Evolutionary conservation across 495 filamentous ascomycete genomes (phyloP).

Genomic region (Glonium stellatum): DNA sequence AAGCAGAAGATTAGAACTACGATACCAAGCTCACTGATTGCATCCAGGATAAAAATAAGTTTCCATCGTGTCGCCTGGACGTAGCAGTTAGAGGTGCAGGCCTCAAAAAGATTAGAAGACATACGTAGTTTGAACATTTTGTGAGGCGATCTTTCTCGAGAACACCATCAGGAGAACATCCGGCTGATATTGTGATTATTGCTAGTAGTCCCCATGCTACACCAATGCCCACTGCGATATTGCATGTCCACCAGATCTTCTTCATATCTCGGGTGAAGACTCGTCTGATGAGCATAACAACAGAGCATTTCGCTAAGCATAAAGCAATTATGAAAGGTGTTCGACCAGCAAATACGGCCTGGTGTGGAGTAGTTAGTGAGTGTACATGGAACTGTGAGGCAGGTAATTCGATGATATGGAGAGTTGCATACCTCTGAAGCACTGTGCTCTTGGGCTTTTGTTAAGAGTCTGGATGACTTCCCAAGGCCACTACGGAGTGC

Average conservation of each 20-base stretch:
- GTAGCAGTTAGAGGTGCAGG: neutral
- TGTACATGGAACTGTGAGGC: too few species aligned
- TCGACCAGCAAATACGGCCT: slow-evolving; percentile 10
- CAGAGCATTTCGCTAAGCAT: slow-evolving; percentile 21
- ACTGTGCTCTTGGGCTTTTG: neutral
- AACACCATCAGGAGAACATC: neutral
- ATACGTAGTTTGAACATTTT: slow-evolving; percentile 6
- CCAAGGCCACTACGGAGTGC: slow-evolving; percentile 3
- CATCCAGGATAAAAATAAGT: slow-evolving; percentile 1
- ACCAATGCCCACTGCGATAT: slow-evolving; percentile 8
- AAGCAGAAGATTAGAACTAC: slow-evolving; percentile 2
- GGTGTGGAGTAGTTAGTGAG: neutral
- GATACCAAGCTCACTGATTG: neutral
- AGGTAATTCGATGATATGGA: too few species aligned
- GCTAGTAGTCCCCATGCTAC: slow-evolving; percentile 9
- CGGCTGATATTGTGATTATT: slow-evolving; percentile 9
- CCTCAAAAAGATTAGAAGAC: neutral
- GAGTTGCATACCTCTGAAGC: too few species aligned
- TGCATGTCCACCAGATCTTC: slow-evolving; percentile 8
- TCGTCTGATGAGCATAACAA: slow-evolving; percentile 20
- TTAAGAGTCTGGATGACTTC: neutral
- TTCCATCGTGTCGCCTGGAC: slow-evolving; percentile 10
- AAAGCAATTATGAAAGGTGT: slow-evolving; percentile 12
- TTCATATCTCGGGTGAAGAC: slow-evolving; percentile 16
- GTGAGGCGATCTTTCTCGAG: too few species aligned